Evolutionary conservation across 164 flowering plant genomes (phyloP).

Genomic region (Dillenia turbinata): DNA sequence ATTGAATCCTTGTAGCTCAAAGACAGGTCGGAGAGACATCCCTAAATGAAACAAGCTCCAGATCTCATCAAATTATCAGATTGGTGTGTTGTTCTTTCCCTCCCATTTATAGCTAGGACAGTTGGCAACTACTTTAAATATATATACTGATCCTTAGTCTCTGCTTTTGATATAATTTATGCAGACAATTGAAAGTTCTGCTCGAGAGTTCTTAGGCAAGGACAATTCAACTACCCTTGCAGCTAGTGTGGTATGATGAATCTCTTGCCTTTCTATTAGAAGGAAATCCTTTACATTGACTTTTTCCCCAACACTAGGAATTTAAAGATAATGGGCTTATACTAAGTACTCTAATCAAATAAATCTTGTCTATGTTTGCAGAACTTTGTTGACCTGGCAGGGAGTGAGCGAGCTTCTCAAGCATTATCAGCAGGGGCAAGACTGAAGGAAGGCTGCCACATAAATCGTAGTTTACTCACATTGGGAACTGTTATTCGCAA

Average conservation of each 20-base stretch:
- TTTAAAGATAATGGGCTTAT: no score
- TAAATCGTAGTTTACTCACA: slow-evolving; percentile 90
- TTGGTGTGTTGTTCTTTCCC: slow-evolving; percentile 43
- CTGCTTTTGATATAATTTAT: slow-evolving; percentile 5
- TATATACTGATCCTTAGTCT: no score
- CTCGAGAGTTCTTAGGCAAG: slow-evolving; percentile 42
- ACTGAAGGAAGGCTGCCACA: slow-evolving; percentile 96
- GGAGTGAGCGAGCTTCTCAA: slow-evolving; percentile 99
- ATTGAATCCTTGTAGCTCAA: slow-evolving; percentile 59
- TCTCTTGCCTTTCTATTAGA: no score
- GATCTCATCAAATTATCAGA: slow-evolving; percentile 96
- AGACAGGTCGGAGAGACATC: slow-evolving; percentile 87
- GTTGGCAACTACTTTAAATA: no score
- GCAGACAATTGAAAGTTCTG: slow-evolving; percentile 88
- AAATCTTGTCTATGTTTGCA: slow-evolving; percentile 18
- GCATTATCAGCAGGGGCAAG: slow-evolving; percentile 76
- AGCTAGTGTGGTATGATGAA: slow-evolving; percentile 74
- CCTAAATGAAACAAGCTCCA: slow-evolving; percentile 88
- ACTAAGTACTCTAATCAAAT: no score
- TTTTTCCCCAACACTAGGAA: no score
- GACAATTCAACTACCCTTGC: slow-evolving; percentile 61
- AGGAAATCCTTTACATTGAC: no score
- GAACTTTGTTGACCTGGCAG: slow-evolving; percentile 98
- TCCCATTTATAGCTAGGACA: no score
- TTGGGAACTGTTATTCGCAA: slow-evolving; percentile 94